Conservation (phyloP, 352 stramenopile species). For the Phytophthora pistaciae region DNA sequence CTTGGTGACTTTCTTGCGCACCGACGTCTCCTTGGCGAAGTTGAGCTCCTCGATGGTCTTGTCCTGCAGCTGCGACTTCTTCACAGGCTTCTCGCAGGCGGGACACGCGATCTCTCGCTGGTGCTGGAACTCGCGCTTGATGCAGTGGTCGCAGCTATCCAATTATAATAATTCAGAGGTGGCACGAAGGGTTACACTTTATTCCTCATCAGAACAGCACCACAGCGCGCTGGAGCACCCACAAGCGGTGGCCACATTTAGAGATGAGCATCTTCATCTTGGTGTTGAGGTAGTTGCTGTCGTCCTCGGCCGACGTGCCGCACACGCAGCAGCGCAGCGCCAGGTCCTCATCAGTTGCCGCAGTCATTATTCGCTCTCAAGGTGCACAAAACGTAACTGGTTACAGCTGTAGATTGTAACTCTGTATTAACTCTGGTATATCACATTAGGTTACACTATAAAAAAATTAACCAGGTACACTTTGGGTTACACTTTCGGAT, state of each 20-base stretch:
- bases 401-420: neutral
- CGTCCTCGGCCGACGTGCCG: conserved; percentile 85
- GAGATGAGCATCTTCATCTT: conserved; percentile 95
- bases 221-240: conserved; percentile 29
- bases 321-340: conserved; percentile 90
- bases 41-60: conserved; percentile 92
- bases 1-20: conserved; percentile 90
- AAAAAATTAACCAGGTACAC: neutral
- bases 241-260: conserved; percentile 92
- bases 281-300: conserved; percentile 91
- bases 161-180: conserved; percentile 2
- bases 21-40: conserved; percentile 86
- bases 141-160: conserved; percentile 83
- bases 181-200: conserved; percentile 5
- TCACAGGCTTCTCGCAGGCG: conserved; percentile 84
- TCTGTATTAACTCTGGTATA: too few relatives aligned
- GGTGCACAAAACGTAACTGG: neutral
- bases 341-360: conserved; percentile 68
- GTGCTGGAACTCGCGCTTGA: conserved; percentile 90
- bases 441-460: too few relatives aligned
- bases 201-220: neutral
- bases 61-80: conserved; percentile 91
- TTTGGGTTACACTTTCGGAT: neutral
- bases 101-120: conserved; percentile 88
- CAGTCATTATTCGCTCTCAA: conserved; percentile 23